Base-by-base conservation (phyloP, 192 early-diverging fungal genomes). In the Coemansia reversa region DNA sequence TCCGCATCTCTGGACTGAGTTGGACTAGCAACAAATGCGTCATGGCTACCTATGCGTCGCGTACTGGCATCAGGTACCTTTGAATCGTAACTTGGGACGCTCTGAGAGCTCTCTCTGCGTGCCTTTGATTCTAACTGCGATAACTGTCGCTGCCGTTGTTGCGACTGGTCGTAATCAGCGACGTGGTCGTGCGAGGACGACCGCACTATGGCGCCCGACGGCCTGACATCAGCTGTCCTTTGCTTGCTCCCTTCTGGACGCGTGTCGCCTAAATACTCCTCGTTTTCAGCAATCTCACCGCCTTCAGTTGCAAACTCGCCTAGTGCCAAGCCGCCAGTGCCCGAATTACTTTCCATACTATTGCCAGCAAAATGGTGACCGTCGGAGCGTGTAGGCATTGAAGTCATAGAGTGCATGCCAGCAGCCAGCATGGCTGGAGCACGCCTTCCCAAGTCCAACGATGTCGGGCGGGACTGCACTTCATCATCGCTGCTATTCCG, bases 401-500 rank as follows among this genome's bases (percentile, higher is more conserved):
- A 48, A 9, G 77, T 74, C 9, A 70, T 58, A 23, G 77, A 80
- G 20, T 72, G 77, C 72, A 69, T 69, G 8, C 35, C 51, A 11
- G 60, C 28, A n/a, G 62, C 56, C 53, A 78, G 35, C 58, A 60
- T 61, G 2, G 60, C 53, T 22, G 59, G 67, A n/a, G 39, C 22
- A 28, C 49, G 52, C 58, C 71, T 66, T 0, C 62, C 66, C 12
- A 80, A 69, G 65, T 80, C 77, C 8, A 80, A 56, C 7, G 77
- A 80, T 42, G 48, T 65, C 2, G 77, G 68, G 14, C 77, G 77
- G 11, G 77, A 72, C 27, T 66, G 59, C 27, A 68, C 55, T 49
- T 80, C 77, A 33, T 74, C 77, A 45, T 75, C 73, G 56, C 78
- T 75, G 63, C 69, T 66, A 45, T 63, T 74, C 48, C 78, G 73